Percentiles rank a stretch among this genome's conserved stretches.
These are phyloP conservation scores for Coprinellus aureogranulatus DNA, from an alignment of 768 basidiomycete genomes.

Conservation along the genomic window DNA sequence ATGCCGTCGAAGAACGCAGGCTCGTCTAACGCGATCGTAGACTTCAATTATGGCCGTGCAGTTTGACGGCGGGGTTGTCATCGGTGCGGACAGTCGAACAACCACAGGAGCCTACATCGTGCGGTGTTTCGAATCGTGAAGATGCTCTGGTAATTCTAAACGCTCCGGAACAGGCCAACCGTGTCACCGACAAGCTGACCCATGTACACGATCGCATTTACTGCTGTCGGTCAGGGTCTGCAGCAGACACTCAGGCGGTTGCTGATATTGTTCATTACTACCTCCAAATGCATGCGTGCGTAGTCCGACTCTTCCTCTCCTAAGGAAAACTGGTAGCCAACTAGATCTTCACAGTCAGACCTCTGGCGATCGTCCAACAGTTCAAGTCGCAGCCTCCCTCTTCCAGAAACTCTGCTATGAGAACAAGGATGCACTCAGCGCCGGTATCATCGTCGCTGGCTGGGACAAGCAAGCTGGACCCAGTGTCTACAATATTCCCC, in stretches of 20 bases:
- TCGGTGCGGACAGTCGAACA: constrained; percentile 96
- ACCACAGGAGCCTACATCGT: constrained; percentile 97
- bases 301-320: constrained; percentile 13
- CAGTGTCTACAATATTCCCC: constrained; percentile 93
- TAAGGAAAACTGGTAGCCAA: constrained; percentile 3
- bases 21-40: constrained; percentile 37
- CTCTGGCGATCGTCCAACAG: constrained; percentile 66
- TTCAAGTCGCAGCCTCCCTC: constrained; percentile 74
- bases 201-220: constrained; percentile 97
- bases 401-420: constrained; percentile 90
- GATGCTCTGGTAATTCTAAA: constrained; percentile 1
- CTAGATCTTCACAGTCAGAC: constrained; percentile 42
- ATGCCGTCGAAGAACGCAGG: constrained; percentile 1
- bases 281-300: constrained; percentile 73
- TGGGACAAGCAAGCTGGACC: constrained; percentile 93
- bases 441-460: constrained; percentile 96
- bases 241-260: constrained; percentile 95
- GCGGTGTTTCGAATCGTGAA: constrained; percentile 23
- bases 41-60: constrained; percentile 99
- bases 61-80: constrained; percentile 90
- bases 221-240: constrained; percentile 97
- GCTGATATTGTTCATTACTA: constrained; percentile 87
- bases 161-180: constrained; percentile 67
- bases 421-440: constrained; percentile 86
- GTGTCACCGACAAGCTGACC: constrained; percentile 98